Conservation (phyloP, 805 yeast genomes). For the Wickerhamiella occidentalis region DNA sequence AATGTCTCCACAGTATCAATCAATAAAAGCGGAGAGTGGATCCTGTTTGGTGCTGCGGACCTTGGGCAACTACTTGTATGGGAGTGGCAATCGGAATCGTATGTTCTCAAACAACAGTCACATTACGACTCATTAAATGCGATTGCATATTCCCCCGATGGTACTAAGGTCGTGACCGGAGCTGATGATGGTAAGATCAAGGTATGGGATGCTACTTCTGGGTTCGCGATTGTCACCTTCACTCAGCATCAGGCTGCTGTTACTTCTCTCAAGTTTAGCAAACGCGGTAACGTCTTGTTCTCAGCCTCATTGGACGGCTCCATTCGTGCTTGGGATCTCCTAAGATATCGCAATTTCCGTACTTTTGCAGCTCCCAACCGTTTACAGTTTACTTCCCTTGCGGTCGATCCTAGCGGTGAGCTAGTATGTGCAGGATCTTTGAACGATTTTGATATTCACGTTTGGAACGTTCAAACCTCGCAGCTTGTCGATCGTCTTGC, state of each 20-base stretch:
- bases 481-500: constrained; percentile 75
- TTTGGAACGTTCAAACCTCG: constrained; percentile 96
- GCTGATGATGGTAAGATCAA: constrained; percentile 95
- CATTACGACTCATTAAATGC: constrained; percentile 86
- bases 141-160: constrained; percentile 86
- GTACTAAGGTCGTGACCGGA: constrained; percentile 81
- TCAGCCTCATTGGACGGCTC: constrained; percentile 93
- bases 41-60: constrained; percentile 84
- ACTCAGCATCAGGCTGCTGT: constrained; percentile 84
- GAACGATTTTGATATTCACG: constrained; percentile 80
- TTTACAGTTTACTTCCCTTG: constrained; percentile 74
- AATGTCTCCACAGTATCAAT: constrained; percentile 72
- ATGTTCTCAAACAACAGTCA: constrained; percentile 90
- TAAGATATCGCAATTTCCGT: constrained; percentile 85
- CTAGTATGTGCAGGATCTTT: constrained; percentile 89
- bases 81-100: constrained; percentile 98
- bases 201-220: constrained; percentile 89
- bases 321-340: constrained; percentile 91
- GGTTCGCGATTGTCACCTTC: constrained; percentile 85
- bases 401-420: constrained; percentile 96
- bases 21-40: constrained; percentile 87
- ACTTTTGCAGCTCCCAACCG: constrained; percentile 87
- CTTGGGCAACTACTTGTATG: constrained; percentile 91
- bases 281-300: constrained; percentile 80
- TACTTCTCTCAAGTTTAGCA: constrained; percentile 77